A percentile compares a stretch with the other conserved stretches of the same genome.
Evolutionary conservation across 2,329 filamentous ascomycete genomes (phyloP).

Genomic region (Zymoseptoria passerinii): DNA sequence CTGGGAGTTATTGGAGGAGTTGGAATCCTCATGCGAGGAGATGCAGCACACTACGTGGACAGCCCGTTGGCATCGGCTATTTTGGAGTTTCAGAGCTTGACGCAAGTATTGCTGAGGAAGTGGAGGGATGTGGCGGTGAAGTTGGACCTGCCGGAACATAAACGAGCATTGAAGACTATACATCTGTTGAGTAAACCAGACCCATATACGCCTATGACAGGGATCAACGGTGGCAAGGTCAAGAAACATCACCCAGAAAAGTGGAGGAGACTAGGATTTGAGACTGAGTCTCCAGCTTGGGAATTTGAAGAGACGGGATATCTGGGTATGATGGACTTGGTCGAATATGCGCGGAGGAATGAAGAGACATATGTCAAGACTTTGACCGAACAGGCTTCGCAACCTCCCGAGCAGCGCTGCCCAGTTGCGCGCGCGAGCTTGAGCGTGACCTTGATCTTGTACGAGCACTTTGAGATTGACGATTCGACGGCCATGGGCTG

Average conservation of each 20-base stretch:
- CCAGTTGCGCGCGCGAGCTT: conserved; percentile 81
- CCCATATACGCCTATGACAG: conserved; percentile 48
- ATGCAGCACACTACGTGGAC: conserved; percentile 79
- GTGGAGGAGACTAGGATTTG: conserved; percentile 86
- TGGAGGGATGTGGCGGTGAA: conserved; percentile 84
- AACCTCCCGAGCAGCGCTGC: conserved; percentile 63
- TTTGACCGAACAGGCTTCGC: conserved; percentile 75
- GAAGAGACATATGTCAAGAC: conserved; percentile 90
- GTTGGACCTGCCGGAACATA: conserved; percentile 77
- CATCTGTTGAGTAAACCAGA: conserved; percentile 51
- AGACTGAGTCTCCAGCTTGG: conserved; percentile 73
- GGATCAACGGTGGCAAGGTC: conserved; percentile 22
- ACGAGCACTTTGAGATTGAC: conserved; percentile 93
- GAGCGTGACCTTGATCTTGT: conserved; percentile 77
- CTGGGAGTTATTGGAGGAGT: conserved; percentile 87
- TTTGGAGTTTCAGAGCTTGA: conserved; percentile 80
- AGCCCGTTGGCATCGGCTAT: conserved; percentile 81
- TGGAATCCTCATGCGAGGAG: conserved; percentile 86
- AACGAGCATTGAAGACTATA: conserved; percentile 75
- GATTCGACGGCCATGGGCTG: conserved; percentile 16
- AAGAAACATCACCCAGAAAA: conserved; percentile 78
- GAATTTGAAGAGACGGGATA: conserved; percentile 85
- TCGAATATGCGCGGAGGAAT: conserved; percentile 85
- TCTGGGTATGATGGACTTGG: conserved; percentile 93
- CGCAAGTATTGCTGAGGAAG: conserved; percentile 45